Base-by-base conservation (phyloP, 495 filamentous ascomycete genomes). In the Halenospora varia region DNA sequence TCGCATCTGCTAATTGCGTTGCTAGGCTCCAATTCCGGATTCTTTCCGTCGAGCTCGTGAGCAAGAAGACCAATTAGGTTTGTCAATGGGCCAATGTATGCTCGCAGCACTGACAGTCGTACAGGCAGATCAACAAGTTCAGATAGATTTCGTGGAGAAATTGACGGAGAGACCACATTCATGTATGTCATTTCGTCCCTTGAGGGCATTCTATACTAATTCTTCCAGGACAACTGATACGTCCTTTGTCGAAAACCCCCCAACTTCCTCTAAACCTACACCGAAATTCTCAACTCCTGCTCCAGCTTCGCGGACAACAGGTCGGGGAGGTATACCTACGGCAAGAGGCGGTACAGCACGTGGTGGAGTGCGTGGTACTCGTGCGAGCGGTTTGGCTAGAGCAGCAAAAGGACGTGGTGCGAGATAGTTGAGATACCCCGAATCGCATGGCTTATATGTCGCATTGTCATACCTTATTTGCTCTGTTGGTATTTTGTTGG, bases 231-330 rank as follows among this genome's bases (percentile, higher is more conserved):
- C 93, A 23, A 96, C 89, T 24, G 94, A 97, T 70, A 96, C 91
- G 13, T 91, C 90, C 11, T 98, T 97, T 65, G 84, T 96, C 22
- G 91, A 96, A 20, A 88, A 96, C 67, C 91, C 92, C 15, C 83
- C 88, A 1, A 82, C 78, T 29, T 84, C 85, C 18, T 84, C 85
- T 3, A 89, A 85, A 69, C 73, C 81, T n/a, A 71, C 84, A 2
- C 74, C 81, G n/a, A 88, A 83, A 61, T 84, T 85, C 65, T 67
- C 81, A 40, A 82, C 81, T 10, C 78, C 85, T 1, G 77, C 71
- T 53, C 71, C 71, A 47, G 57, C 66, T 25, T 56, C 66, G 45
- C 42, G 62, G n/a, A 61, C 56, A 55, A 44, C 26, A 18, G 53
- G 29, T 44, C 52, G 63, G 19, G 60, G 60, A 20, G 60, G 52